phyloP scores from a whole-genome alignment of 78 protist genomes.

The Isochrysis galbana region DNA sequence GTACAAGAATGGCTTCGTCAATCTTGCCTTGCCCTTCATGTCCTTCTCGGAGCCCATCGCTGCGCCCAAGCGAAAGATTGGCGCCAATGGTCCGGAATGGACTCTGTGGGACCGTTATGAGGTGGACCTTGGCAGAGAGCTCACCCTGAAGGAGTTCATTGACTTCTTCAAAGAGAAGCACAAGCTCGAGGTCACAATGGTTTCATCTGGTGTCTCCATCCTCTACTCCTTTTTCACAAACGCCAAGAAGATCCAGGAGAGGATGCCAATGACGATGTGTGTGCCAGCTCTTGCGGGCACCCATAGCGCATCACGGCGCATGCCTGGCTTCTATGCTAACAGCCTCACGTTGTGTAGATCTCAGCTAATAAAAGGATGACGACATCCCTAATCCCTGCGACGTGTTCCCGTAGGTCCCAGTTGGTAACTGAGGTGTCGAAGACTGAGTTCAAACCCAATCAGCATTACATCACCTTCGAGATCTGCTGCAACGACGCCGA shows the following conservation, averaged over 20 bases:
- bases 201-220: slow-evolving; percentile 48
- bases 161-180: slow-evolving; percentile 36
- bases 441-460: slow-evolving; percentile 26
- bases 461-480: slow-evolving; percentile 27
- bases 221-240: slow-evolving; percentile 43
- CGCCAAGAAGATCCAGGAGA: slow-evolving; percentile 35
- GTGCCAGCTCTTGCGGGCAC: too few species aligned
- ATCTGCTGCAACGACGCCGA: slow-evolving; percentile 47
- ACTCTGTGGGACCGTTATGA: slow-evolving; percentile 77
- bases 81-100: slow-evolving; percentile 38
- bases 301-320: too few species aligned
- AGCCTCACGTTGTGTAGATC: too few species aligned
- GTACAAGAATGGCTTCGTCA: slow-evolving; percentile 88
- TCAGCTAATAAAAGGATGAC: too few species aligned
- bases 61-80: slow-evolving; percentile 52
- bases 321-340: too few species aligned
- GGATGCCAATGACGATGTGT: slow-evolving; percentile 23
- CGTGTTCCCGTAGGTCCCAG: too few species aligned
- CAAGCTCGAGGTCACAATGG: slow-evolving; percentile 59
- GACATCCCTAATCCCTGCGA: too few species aligned
- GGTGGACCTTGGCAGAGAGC: slow-evolving; percentile 55
- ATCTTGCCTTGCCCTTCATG: slow-evolving; percentile 95
- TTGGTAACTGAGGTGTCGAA: slow-evolving; percentile 14
- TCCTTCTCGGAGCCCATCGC: slow-evolving; percentile 91
- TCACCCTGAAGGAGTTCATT: slow-evolving; percentile 52